Percentiles rank a stretch among this genome's conserved stretches.
phyloP scores from a whole-genome alignment of 331 rosid genomes.

The Arachis monticola region DNA sequence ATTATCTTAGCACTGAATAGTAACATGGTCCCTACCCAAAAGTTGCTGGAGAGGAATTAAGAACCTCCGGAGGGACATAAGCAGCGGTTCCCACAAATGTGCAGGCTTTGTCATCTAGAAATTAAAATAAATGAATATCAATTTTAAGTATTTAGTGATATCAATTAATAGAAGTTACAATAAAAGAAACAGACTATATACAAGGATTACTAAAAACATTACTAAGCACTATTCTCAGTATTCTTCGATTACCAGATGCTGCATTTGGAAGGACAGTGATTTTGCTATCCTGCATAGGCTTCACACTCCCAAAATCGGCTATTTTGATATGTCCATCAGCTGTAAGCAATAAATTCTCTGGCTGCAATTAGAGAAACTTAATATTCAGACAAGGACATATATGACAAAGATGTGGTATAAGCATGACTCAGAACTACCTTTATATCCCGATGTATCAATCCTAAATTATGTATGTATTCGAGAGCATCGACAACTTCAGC shows the following conservation, averaged over 20 bases:
- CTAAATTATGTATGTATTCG: conserved; percentile 91
- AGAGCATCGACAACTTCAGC: conserved; percentile 98
- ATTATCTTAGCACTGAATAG: conserved; percentile 26
- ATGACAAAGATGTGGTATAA: conserved; percentile 39
- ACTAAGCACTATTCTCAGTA: conserved; percentile 31
- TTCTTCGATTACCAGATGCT: conserved; percentile 71
- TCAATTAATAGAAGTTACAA: background rate
- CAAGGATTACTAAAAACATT: conserved; percentile 12
- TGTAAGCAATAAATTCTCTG: conserved; percentile 95
- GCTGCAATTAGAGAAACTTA: conserved; percentile 65
- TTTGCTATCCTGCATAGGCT: conserved; percentile 95
- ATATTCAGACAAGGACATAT: conserved; percentile 36
- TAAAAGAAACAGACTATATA: conserved; percentile 27
- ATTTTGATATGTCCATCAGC: conserved; percentile 90
- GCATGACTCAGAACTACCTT: conserved; percentile 64
- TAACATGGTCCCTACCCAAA: conserved; percentile 66
- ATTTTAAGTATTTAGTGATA: no score
- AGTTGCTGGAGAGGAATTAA: conserved; percentile 99
- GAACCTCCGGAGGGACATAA: conserved; percentile 99
- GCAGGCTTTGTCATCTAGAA: conserved; percentile 94
- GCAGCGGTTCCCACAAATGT: conserved; percentile 99
- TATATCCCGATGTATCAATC: conserved; percentile 97
- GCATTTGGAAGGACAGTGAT: conserved; percentile 98
- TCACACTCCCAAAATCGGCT: conserved; percentile 99
- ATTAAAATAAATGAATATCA: background rate